These are phyloP conservation scores for Fusarium penzigii DNA, from an alignment of 2,329 filamentous ascomycete species.

Conservation along the genomic window DNA sequence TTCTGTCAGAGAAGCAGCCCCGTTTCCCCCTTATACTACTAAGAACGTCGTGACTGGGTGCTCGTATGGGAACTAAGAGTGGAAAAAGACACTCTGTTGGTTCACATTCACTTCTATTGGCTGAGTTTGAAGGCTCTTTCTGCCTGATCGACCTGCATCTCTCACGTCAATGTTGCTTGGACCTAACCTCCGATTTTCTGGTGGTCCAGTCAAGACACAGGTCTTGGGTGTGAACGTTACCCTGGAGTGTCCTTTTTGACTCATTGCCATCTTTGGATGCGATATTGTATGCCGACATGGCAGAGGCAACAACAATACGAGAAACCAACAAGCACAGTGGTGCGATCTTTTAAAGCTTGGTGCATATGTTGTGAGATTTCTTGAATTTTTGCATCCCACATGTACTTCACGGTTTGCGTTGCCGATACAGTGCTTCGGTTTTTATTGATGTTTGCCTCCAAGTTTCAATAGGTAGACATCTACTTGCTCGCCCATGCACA, in stretches of 20 bases:
- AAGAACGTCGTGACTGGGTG: no score
- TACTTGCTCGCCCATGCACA: no score
- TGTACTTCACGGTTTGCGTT: no score
- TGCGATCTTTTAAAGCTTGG: no score
- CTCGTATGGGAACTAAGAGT: not conserved
- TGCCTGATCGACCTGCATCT: not conserved
- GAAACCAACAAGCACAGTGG: no score
- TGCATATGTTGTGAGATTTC: no score
- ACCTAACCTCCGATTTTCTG: not conserved
- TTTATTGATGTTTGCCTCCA: conserved; percentile 11
- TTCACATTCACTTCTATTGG: not conserved
- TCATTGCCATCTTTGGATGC: conserved; percentile 1
- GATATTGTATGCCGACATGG: no score
- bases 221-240: not conserved
- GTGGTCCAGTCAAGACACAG: not conserved
- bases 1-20: not conserved
- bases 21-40: no score
- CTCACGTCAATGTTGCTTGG: not conserved
- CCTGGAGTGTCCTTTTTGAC: not conserved
- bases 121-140: not conserved
- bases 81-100: not conserved
- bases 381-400: no score
- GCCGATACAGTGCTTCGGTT: no score
- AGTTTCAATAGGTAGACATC: not conserved
- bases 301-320: no score